Conservation (phyloP, 208 protist species). For the Acanthamoeba lenticulata region DNA sequence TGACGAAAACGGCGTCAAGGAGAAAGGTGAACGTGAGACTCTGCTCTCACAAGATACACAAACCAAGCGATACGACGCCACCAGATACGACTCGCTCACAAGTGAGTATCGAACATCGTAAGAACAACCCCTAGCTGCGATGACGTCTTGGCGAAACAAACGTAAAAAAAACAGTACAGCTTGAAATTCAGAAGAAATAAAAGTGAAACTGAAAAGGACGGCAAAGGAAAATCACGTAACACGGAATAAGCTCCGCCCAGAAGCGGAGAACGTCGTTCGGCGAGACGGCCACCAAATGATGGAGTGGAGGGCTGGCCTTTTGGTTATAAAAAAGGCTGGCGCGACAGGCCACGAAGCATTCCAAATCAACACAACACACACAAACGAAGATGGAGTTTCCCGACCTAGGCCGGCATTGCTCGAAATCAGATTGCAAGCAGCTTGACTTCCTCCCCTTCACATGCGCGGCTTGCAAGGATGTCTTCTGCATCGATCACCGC, state of each 20-base stretch:
- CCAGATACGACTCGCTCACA: background rate
- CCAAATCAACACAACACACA: background rate
- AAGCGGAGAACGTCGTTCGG: no score
- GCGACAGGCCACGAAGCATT: background rate
- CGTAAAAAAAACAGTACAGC: no score
- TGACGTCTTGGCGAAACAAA: no score
- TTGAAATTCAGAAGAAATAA: no score
- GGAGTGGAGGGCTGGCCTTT: background rate
- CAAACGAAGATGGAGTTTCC: constrained; percentile 63
- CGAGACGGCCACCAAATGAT: no score
- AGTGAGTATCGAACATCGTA: no score
- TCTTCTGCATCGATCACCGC: constrained; percentile 44
- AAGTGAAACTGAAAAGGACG: no score
- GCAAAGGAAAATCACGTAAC: no score
- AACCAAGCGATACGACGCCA: background rate
- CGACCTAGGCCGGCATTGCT: background rate
- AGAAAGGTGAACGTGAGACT: background rate
- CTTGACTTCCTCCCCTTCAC: constrained; percentile 33
- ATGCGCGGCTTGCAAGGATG: background rate
- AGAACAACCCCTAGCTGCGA: no score
- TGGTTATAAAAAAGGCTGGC: background rate
- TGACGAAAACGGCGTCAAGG: background rate
- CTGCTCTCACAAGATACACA: background rate
- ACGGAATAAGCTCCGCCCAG: no score
- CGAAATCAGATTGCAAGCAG: background rate